Percentiles rank a stretch among this genome's conserved stretches.
Evolutionary conservation across 2,329 filamentous ascomycete genomes (phyloP).

Genomic region (Penicillium sp.): DNA sequence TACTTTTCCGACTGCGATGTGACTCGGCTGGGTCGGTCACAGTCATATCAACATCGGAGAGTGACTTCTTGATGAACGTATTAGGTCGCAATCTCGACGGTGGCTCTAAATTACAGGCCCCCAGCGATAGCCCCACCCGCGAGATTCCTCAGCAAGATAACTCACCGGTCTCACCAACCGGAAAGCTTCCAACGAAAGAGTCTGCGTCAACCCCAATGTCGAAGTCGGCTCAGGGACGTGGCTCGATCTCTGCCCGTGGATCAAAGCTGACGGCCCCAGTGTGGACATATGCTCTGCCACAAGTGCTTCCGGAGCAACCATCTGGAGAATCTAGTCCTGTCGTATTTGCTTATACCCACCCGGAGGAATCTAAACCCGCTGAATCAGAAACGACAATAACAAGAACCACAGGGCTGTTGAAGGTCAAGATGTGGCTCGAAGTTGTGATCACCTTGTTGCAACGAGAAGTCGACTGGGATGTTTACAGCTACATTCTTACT

Average conservation of each 20-base stretch:
- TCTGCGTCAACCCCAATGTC: conserved; percentile 27
- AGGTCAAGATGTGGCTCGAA: conserved; percentile 71
- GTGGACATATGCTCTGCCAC: conserved; percentile 57
- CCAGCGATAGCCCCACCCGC: conserved; percentile 41
- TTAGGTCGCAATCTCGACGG: conserved; percentile 63
- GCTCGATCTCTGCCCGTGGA: conserved; percentile 32
- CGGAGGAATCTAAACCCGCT: conserved; percentile 30
- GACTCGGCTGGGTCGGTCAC: conserved; percentile 77
- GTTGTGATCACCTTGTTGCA: conserved; percentile 70
- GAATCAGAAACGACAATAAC: conserved; percentile 30
- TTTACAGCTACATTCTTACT: conserved; percentile 85
- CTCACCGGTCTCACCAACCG: conserved; percentile 22
- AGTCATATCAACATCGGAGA: conserved; percentile 67
- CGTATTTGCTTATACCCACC: conserved; percentile 49
- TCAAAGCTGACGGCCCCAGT: conserved; percentile 45
- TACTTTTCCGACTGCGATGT: conserved; percentile 77
- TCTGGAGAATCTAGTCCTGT: conserved; percentile 49
- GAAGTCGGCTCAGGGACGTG: conserved; percentile 31
- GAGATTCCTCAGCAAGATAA: conserved; percentile 41
- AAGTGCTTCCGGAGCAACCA: conserved; percentile 54
- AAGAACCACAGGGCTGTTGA: conserved; percentile 45
- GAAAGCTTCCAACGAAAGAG: conserved; percentile 34
- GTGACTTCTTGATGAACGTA: conserved; percentile 67
- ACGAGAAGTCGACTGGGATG: conserved; percentile 78
- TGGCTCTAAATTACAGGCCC: conserved; percentile 42